These are phyloP conservation scores for Pythium rhizo-oryzae DNA, from an alignment of 352 stramenopile genomes.

Conservation along the genomic window DNA sequence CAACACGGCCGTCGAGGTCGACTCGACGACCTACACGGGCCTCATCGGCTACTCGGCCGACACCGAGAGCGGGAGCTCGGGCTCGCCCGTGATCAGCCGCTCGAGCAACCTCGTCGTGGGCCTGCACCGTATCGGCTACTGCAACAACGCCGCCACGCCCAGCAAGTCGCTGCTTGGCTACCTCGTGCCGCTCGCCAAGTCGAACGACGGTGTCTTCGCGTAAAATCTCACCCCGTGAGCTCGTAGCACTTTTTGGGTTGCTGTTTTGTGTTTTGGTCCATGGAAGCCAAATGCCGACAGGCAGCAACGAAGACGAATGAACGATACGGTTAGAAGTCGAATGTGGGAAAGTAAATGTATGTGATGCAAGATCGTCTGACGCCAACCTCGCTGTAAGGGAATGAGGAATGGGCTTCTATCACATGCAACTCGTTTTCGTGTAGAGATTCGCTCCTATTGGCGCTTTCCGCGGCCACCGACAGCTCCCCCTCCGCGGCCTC, in stretches of 20 bases:
- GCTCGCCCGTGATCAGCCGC: slow-evolving; percentile 34
- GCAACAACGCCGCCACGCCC: slow-evolving; percentile 43
- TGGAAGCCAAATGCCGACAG: slow-evolving; percentile 8
- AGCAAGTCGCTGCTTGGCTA: slow-evolving; percentile 28
- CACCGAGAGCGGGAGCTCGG: slow-evolving; percentile 40
- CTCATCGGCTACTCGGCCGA: slow-evolving; percentile 41
- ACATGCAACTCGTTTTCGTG: background rate
- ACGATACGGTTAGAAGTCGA: background rate
- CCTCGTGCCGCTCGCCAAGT: slow-evolving; percentile 26
- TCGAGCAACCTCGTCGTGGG: slow-evolving; percentile 35
- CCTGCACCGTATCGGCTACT: slow-evolving; percentile 44
- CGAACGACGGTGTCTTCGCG: slow-evolving; percentile 28
- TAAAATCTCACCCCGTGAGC: slow-evolving; percentile 8
- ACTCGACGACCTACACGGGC: slow-evolving; percentile 26
- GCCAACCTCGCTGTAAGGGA: background rate
- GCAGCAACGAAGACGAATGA: background rate
- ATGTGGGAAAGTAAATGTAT: slow-evolving; percentile 14
- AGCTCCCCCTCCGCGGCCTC: background rate
- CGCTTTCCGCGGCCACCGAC: slow-evolving; percentile 20
- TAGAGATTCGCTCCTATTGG: background rate
- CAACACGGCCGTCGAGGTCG: slow-evolving; percentile 40
- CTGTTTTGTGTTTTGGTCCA: background rate
- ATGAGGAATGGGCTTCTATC: slow-evolving; percentile 6
- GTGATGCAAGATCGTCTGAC: background rate
- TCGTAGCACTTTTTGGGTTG: background rate